These are phyloP conservation scores for Solanum bulbocastanum DNA, from an alignment of 257 asterid species.

Conservation along the genomic window DNA sequence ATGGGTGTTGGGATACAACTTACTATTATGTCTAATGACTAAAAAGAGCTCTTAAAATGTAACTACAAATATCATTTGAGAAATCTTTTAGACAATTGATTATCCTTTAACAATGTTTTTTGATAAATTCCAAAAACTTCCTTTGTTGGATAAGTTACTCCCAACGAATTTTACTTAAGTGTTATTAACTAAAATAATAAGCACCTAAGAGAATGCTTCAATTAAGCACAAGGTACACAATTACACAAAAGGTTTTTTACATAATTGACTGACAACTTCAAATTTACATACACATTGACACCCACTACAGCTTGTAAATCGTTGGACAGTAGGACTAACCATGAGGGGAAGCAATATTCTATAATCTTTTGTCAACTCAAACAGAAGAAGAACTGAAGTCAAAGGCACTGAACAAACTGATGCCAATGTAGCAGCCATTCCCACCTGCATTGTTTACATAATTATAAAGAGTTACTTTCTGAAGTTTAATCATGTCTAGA, in stretches of 20 bases:
- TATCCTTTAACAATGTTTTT: not conserved
- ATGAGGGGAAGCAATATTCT: constrained; percentile 95
- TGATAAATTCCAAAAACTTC: not conserved
- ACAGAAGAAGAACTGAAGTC: constrained; percentile 87
- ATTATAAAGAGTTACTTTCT: not conserved
- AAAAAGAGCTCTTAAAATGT: not conserved
- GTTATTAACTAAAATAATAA: not conserved
- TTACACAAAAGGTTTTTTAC: not conserved
- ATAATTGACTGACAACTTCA: not conserved
- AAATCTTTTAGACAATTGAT: not conserved
- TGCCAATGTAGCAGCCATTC: constrained; percentile 99
- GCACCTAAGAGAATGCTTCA: not conserved
- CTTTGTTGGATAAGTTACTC: not conserved
- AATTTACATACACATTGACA: not conserved
- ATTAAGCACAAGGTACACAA: not conserved
- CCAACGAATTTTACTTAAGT: not conserved
- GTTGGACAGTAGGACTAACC: constrained; percentile 32
- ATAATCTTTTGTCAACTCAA: constrained; percentile 92
- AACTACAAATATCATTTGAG: not conserved
- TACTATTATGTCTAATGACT: not conserved
- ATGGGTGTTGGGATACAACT: not conserved
- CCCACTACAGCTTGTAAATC: not conserved
- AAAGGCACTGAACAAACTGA: constrained; percentile 94
- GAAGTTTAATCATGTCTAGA: not conserved
- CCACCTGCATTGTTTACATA: constrained; percentile 53